Conservation (phyloP, 2,329 filamentous ascomycete species). For the Stagonosporopsis cucurbitacearum region DNA sequence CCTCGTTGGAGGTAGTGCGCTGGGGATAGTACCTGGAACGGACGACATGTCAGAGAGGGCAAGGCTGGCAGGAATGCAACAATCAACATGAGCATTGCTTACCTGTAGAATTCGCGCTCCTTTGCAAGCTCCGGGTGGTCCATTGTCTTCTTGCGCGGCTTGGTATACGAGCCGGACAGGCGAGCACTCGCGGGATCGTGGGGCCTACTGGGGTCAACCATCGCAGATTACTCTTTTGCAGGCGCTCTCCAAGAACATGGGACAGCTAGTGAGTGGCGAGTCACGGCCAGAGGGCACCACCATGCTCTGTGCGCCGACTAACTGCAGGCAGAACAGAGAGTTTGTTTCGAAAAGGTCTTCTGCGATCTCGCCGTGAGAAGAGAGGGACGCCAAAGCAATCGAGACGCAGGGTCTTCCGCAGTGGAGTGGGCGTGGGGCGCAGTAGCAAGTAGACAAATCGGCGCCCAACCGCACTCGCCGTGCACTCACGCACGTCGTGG, state of each 20-base stretch:
- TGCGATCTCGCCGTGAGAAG: slow-evolving; percentile 12
- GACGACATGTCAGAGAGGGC: neutral
- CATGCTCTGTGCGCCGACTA: slow-evolving; percentile 10
- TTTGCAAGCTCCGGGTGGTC: slow-evolving; percentile 36
- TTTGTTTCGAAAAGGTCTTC: slow-evolving; percentile 4
- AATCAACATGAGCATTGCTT: neutral
- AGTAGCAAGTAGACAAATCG: neutral
- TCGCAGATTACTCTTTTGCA: slow-evolving; percentile 1
- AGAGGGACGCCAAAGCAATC: slow-evolving; percentile 1
- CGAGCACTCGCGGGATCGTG: slow-evolving; percentile 12
- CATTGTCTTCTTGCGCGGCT: slow-evolving; percentile 27
- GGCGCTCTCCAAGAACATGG: neutral
- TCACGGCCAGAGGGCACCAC: slow-evolving; percentile 9
- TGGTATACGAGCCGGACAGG: slow-evolving; percentile 9
- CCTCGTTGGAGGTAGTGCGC: slow-evolving; percentile 27
- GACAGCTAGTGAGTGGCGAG: slow-evolving; percentile 14
- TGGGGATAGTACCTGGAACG: slow-evolving; percentile 41
- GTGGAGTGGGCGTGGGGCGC: slow-evolving; percentile 8
- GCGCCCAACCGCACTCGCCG: neutral
- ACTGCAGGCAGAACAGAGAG: slow-evolving; percentile 3
- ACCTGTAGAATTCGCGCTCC: slow-evolving; percentile 48
- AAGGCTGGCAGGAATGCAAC: too few species aligned
- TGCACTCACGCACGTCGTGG: too few species aligned
- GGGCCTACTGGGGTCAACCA: slow-evolving; percentile 11
- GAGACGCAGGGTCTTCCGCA: slow-evolving; percentile 17